Evolutionary conservation across 176 grass and related monocot genomes (phyloP).

Genomic region (Paspalum vaginatum): DNA sequence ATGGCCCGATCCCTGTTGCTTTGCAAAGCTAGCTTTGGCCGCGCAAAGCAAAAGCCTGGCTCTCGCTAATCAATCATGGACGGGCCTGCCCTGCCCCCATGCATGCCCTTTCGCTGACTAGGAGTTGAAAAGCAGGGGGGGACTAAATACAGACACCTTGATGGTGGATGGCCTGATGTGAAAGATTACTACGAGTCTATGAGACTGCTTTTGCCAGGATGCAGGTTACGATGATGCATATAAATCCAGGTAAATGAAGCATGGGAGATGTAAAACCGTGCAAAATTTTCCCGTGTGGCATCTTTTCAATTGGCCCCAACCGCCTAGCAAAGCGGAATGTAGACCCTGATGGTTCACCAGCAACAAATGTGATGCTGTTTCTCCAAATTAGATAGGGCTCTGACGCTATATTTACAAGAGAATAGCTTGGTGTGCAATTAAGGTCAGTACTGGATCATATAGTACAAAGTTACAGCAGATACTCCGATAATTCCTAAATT

Average conservation of each 20-base stretch:
- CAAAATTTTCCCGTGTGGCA: not conserved
- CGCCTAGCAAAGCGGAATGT: not conserved
- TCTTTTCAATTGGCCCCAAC: not conserved
- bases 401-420: not conserved
- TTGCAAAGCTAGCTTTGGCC: conserved; percentile 37
- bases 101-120: conserved; percentile 30
- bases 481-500: not conserved
- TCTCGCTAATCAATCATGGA: conserved; percentile 32
- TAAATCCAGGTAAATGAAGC: conserved; percentile 3
- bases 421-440: not conserved
- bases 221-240: not conserved
- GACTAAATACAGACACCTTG: not conserved
- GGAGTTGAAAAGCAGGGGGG: not conserved
- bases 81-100: not conserved
- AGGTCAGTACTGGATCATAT: not conserved
- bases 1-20: not conserved
- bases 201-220: conserved; percentile 16
- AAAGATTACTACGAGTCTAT: not conserved
- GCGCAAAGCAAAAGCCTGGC: conserved; percentile 50
- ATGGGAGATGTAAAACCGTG: not conserved
- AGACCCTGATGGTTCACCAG: not conserved
- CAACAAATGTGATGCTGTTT: not conserved
- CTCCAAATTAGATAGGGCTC: not conserved
- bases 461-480: not conserved
- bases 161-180: conserved; percentile 26